Evolutionary conservation across 306 rosid species (phyloP), one percentile per base, ranked within the genome.

Genomic region (Vicia sativa): DNA sequence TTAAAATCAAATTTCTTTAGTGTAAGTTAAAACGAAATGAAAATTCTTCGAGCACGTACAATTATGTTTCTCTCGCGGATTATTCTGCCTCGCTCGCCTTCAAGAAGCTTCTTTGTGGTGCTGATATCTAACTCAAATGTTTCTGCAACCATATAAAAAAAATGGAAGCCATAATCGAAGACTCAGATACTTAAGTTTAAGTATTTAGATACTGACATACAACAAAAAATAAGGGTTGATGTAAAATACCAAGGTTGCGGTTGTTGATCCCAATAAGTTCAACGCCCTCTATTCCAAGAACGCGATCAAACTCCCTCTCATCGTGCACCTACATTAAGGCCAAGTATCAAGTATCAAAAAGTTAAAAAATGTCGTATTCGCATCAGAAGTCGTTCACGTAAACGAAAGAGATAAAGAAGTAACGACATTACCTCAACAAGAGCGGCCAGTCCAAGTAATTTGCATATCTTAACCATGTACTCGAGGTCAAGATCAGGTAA

Each of bases 211-310:
- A 28, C 10, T 7, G 34, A 23, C 28, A 18, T 37, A 9, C 26
- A 31, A 70, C 45, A 6, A 41, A 25, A 14, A 7, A 41, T 2
- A 11, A 10, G 12, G 6, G 45, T 41, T 41, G 45, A 41, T 41
- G 0, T 11, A 12, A 41, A 42, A 64, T 80, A 92, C 98, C 99
- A 13, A 93, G 99, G 73, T 87, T 90, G 23, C 97, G 99, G 74
- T 93, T 93, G 74, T 93, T 93, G 83, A 93, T 88, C 73, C 99
- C 99, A 75, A 93, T 88, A 68, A 93, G 92, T 79, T 90, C 88
- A 67, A 90, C 59, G 45, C 96, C 97, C 59, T 90, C 97, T 57
- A 90, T 88, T 70, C 80, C 91, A 70, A 93, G 89, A 71, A 88
- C 93, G 41, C 99, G 99, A 45, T 93, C 96, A 80, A 93, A 86